Percentiles rank a stretch among this genome's conserved stretches.
Evolutionary conservation across 345 rosid species (phyloP).

Genomic region (Cardamine chenopodiifolia): DNA sequence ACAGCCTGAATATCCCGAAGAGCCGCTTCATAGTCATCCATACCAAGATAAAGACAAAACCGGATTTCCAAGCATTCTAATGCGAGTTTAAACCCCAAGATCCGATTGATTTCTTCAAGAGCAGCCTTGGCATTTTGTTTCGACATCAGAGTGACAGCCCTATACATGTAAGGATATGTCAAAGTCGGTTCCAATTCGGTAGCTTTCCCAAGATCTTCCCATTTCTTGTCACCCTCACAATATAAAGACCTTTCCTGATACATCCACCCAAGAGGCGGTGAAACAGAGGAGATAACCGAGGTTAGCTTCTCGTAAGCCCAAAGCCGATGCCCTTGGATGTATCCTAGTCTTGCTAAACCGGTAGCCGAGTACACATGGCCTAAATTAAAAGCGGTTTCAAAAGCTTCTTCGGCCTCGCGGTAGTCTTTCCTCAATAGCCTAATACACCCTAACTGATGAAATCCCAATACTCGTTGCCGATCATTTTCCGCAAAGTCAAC

Average conservation of each 20-base stretch:
- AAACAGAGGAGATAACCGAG: conserved; percentile 67
- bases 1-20: conserved; percentile 92
- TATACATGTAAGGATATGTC: conserved; percentile 92
- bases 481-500: conserved; percentile 73
- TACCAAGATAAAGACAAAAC: conserved; percentile 87
- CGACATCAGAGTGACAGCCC: conserved; percentile 83
- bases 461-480: conserved; percentile 73
- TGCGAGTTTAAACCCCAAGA: conserved; percentile 93
- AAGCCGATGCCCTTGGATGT: conserved; percentile 62
- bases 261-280: conserved; percentile 91
- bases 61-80: conserved; percentile 95
- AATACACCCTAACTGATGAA: conserved; percentile 89
- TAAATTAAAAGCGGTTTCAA: conserved; percentile 63
- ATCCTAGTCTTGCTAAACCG: conserved; percentile 85
- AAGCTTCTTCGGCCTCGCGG: conserved; percentile 72
- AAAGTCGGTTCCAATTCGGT: conserved; percentile 89
- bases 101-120: conserved; percentile 77
- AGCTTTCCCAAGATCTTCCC: conserved; percentile 87
- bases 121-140: conserved; percentile 78
- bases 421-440: conserved; percentile 83
- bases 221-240: conserved; percentile 75
- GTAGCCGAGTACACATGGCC: conserved; percentile 81
- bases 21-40: conserved; percentile 84
- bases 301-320: conserved; percentile 79
- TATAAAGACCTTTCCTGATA: conserved; percentile 91